These are phyloP conservation scores for Diaporthe sp. DNA, from an alignment of 2,329 filamentous ascomycete species.

Conservation along the genomic window DNA sequence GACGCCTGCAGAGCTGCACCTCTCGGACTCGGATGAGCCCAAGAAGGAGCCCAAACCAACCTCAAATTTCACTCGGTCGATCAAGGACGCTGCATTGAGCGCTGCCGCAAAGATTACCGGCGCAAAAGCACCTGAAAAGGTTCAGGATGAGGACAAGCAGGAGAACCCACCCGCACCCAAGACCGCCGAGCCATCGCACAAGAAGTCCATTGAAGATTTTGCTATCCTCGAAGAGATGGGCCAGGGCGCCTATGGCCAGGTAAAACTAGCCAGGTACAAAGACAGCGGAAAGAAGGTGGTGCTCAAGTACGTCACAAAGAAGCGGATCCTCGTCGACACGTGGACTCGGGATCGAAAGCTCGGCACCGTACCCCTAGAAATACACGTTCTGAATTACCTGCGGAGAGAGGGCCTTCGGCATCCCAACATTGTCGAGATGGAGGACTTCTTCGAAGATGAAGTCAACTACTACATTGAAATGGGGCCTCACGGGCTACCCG, in stretches of 20 bases:
- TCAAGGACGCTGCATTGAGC: conserved; percentile 69
- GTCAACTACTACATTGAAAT: conserved; percentile 99
- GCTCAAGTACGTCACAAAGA: conserved; percentile 97
- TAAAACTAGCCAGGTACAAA: conserved; percentile 93
- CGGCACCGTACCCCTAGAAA: conserved; percentile 95
- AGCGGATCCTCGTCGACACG: conserved; percentile 95
- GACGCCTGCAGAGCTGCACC: conserved; percentile 67
- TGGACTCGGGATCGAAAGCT: conserved; percentile 96
- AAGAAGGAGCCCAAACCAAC: conserved; percentile 59
- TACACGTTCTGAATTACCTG: conserved; percentile 95
- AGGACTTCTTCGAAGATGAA: conserved; percentile 82
- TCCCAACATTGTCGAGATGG: conserved; percentile 81
- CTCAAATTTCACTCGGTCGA: conserved; percentile 66
- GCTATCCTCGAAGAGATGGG: conserved; percentile 97
- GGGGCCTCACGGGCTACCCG: conserved; percentile 92
- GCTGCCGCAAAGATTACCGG: conserved; percentile 69
- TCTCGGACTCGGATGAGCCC: conserved; percentile 65
- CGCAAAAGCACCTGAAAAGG: conserved; percentile 43
- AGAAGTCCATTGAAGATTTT: conserved; percentile 92
- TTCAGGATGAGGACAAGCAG: conserved; percentile 44
- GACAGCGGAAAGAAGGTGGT: conserved; percentile 87
- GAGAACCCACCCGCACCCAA: conserved; percentile 44
- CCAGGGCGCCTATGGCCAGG: conserved; percentile 96
- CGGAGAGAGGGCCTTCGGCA: conserved; percentile 78
- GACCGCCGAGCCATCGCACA: conserved; percentile 59